Evolutionary conservation across 176 grass and related monocot genomes (phyloP).

Genomic region (Cenchrus purpureus): DNA sequence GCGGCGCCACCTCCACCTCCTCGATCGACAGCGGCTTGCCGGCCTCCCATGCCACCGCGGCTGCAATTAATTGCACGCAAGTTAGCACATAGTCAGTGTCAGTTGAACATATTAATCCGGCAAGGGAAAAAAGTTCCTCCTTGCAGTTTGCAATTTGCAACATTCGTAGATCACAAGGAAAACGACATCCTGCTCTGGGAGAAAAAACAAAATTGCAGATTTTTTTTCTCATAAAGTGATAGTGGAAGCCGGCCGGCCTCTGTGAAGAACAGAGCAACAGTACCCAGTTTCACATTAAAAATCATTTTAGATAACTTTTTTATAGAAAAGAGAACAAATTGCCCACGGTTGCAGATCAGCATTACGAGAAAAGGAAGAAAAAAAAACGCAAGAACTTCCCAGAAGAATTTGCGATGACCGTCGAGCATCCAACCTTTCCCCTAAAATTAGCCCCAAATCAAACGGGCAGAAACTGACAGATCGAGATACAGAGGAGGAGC

Average conservation of each 20-base stretch:
- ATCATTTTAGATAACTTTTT: no score
- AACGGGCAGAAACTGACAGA: background rate
- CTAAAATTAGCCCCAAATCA: background rate
- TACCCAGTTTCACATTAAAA: background rate
- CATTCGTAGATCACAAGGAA: background rate
- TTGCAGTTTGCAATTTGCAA: background rate
- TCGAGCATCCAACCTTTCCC: background rate
- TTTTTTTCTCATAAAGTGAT: background rate
- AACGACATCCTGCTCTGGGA: background rate
- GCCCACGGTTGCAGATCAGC: background rate
- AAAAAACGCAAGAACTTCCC: no score
- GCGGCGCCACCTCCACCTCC: slow-evolving; percentile 87
- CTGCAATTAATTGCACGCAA: slow-evolving; percentile 28
- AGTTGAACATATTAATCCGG: no score
- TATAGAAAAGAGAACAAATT: no score
- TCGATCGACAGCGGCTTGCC: slow-evolving; percentile 78
- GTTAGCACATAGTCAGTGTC: background rate
- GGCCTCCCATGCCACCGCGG: slow-evolving; percentile 89
- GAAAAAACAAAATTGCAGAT: background rate
- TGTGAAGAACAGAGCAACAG: no score
- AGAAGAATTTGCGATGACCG: background rate
- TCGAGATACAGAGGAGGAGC: background rate
- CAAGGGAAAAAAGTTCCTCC: background rate
- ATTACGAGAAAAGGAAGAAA: background rate
- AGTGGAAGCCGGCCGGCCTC: background rate